phyloP scores from a whole-genome alignment of 805 yeast genomes.

The Kazachstania martiniae region DNA sequence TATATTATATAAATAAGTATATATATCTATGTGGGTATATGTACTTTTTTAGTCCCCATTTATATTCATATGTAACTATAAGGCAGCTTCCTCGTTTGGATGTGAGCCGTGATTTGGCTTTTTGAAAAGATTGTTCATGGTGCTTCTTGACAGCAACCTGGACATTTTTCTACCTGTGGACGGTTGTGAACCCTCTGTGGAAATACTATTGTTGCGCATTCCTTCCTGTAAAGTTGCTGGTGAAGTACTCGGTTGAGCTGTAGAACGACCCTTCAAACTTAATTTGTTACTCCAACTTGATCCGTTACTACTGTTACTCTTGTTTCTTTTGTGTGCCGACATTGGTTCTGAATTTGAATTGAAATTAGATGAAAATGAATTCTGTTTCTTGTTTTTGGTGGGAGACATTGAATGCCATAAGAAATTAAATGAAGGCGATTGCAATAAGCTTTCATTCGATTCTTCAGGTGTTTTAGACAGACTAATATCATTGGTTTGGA shows the following conservation, averaged over 20 bases:
- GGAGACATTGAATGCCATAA: slow-evolving; percentile 16
- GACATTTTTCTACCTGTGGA: slow-evolving; percentile 19
- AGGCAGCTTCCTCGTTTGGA: too few species aligned
- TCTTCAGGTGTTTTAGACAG: not conserved
- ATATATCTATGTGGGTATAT: too few species aligned
- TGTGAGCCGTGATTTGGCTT: slow-evolving; percentile 16
- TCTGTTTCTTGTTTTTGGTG: not conserved
- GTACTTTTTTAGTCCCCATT: too few species aligned
- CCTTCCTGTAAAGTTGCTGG: not conserved
- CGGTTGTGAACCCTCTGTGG: too few species aligned
- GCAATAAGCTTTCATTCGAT: slow-evolving; percentile 8
- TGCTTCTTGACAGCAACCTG: slow-evolving; percentile 17
- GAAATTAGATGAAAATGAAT: not conserved
- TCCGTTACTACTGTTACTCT: slow-evolving; percentile 11
- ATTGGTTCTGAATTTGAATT: not conserved
- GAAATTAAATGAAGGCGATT: slow-evolving; percentile 19
- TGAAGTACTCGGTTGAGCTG: slow-evolving; percentile 2
- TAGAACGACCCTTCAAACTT: slow-evolving; percentile 4
- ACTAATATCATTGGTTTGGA: not conserved
- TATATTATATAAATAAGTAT: too few species aligned
- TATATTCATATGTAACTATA: too few species aligned
- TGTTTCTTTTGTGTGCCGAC: slow-evolving; percentile 10
- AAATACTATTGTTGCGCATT: too few species aligned
- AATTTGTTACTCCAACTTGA: slow-evolving; percentile 15
- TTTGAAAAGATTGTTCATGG: slow-evolving; percentile 20